A percentile compares a stretch with the other conserved stretches of the same genome.
phyloP scores from a whole-genome alignment of 148 eudicot species.

The Heliamphora exappendiculata region DNA sequence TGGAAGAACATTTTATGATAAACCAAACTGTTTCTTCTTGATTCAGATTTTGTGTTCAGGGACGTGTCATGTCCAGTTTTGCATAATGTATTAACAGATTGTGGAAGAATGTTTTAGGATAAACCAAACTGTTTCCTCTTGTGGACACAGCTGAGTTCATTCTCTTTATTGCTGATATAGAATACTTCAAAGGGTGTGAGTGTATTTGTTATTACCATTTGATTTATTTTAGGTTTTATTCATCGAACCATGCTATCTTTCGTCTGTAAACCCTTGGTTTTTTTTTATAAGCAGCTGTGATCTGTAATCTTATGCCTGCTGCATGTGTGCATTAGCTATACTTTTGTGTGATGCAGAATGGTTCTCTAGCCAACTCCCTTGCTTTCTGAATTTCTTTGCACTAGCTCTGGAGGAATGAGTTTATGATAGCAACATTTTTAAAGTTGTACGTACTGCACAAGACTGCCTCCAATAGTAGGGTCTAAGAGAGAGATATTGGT shows the following conservation, averaged over 20 bases:
- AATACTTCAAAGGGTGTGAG: not conserved
- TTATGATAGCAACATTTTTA: not conserved
- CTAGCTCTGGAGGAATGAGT: not conserved
- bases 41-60: no score
- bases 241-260: no score
- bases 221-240: not conserved
- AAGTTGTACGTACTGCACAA: not conserved
- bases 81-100: slow-evolving; percentile 11
- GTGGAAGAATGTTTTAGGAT: not conserved
- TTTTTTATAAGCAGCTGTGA: no score
- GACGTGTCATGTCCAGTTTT: not conserved
- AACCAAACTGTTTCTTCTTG: slow-evolving; percentile 7
- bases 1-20: not conserved
- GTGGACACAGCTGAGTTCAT: not conserved
- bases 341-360: not conserved
- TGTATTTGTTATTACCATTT: not conserved
- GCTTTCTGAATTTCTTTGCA: not conserved
- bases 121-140: slow-evolving; percentile 10
- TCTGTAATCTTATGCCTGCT: no score
- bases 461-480: no score
- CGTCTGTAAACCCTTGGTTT: no score
- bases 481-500: no score
- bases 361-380: not conserved
- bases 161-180: not conserved
- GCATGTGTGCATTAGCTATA: no score